phyloP scores from a whole-genome alignment of 2,329 filamentous ascomycete genomes.

The Claviceps pusilla region DNA sequence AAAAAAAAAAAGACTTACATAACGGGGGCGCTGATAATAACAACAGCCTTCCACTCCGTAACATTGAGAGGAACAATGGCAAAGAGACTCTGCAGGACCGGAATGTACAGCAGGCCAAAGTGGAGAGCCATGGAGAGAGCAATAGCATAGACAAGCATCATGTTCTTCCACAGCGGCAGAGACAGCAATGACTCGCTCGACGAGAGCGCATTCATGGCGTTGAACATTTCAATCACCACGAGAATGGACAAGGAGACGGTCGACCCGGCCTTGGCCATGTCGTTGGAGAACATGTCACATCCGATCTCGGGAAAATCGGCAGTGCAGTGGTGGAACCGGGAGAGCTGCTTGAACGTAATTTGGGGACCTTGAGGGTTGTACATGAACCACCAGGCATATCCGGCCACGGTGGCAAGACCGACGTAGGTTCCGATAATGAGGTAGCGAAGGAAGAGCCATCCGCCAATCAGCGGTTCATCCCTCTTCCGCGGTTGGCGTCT shows the following conservation, averaged over 20 bases:
- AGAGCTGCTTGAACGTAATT: constrained; percentile 77
- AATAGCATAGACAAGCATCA: constrained; percentile 95
- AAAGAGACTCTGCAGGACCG: constrained; percentile 77
- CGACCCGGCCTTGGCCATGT: constrained; percentile 76
- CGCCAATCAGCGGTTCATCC: constrained; percentile 80
- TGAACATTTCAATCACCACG: constrained; percentile 98
- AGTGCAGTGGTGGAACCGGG: constrained; percentile 88
- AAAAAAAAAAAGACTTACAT: constrained; percentile 49
- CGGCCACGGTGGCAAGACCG: constrained; percentile 82
- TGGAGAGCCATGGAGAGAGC: constrained; percentile 84
- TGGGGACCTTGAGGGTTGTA: constrained; percentile 81
- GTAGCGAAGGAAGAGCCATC: constrained; percentile 96
- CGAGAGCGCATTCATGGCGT: constrained; percentile 94
- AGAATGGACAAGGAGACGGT: constrained; percentile 85
- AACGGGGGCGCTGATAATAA: constrained; percentile 78
- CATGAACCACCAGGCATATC: constrained; percentile 99
- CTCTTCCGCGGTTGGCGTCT: constrained; percentile 78
- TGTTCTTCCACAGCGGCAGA: constrained; percentile 92
- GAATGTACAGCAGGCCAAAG: constrained; percentile 84
- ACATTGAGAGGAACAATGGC: constrained; percentile 76
- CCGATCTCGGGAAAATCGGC: constrained; percentile 75
- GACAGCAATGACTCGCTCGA: constrained; percentile 89
- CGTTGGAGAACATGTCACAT: constrained; percentile 79
- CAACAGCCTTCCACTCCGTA: constrained; percentile 83
- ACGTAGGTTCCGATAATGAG: constrained; percentile 93